Evolutionary conservation across 257 asterid species (phyloP).

Genomic region (Linaria vulgaris): DNA sequence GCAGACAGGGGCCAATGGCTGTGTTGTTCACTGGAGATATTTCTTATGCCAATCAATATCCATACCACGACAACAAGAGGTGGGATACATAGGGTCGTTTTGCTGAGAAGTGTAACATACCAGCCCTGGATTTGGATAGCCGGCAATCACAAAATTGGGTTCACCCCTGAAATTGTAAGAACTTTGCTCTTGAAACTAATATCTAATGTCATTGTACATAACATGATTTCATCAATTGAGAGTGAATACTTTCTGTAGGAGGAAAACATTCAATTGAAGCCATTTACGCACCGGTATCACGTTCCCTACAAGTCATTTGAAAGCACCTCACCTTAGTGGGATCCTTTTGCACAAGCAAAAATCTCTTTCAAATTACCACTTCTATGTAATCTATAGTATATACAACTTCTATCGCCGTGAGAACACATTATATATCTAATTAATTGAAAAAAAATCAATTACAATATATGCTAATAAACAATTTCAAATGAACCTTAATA

Average conservation of each 20-base stretch:
- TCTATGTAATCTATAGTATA: too few species aligned
- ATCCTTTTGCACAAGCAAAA: too few species aligned
- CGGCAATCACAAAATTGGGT: conserved; percentile 51
- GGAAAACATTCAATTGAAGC: conserved; percentile 41
- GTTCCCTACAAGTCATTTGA: conserved; percentile 41
- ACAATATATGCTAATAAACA: too few species aligned
- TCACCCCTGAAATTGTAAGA: conserved; percentile 50
- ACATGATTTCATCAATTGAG: not conserved
- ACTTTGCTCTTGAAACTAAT: not conserved
- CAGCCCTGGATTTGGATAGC: conserved; percentile 59
- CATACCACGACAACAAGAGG: conserved; percentile 37
- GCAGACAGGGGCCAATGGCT: conserved; percentile 39
- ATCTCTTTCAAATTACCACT: too few species aligned
- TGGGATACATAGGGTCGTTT: conserved; percentile 55
- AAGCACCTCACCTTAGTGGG: conserved; percentile 52
- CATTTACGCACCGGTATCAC: conserved; percentile 41
- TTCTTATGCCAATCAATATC: conserved; percentile 48
- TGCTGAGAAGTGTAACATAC: conserved; percentile 44
- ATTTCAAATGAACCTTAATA: too few species aligned
- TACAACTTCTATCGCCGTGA: too few species aligned
- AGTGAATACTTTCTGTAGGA: conserved; percentile 23
- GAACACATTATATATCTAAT: too few species aligned
- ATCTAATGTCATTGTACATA: not conserved
- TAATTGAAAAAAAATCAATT: too few species aligned
- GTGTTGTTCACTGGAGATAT: conserved; percentile 47